A percentile compares a stretch with the other conserved stretches of the same genome.
Evolutionary conservation across 2,329 filamentous ascomycete species (phyloP).

Genomic region (Trichoderma arundinaceum): DNA sequence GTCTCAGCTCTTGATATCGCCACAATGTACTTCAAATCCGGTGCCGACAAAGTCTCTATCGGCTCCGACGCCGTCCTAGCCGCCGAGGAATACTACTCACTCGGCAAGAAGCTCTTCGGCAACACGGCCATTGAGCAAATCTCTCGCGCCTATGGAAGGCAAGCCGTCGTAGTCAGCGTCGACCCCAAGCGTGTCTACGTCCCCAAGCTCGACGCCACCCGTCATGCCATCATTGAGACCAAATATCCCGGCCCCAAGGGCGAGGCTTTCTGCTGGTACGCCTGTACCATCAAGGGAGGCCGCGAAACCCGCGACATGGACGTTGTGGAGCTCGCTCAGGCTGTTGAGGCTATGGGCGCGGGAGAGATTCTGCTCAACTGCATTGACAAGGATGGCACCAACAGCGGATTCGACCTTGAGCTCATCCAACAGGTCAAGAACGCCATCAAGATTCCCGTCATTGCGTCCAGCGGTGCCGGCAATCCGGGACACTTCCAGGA

Average conservation of each 20-base stretch:
- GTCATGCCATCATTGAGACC: constrained; percentile 76
- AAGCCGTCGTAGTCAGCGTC: constrained; percentile 94
- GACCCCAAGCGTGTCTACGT: constrained; percentile 94
- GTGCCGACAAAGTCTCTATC: constrained; percentile 97
- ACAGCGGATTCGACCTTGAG: constrained; percentile 92
- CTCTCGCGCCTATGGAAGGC: constrained; percentile 88
- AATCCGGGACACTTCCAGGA: constrained; percentile 86
- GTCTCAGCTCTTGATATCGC: constrained; percentile 93
- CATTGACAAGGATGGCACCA: constrained; percentile 96
- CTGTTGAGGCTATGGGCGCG: constrained; percentile 93
- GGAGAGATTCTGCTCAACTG: constrained; percentile 96
- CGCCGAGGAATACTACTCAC: constrained; percentile 85
- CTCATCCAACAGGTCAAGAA: constrained; percentile 86
- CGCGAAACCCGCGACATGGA: constrained; percentile 93
- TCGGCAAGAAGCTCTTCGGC: constrained; percentile 71
- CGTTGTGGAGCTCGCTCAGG: constrained; percentile 83
- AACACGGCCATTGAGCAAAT: constrained; percentile 96
- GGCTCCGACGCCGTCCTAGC: constrained; percentile 93
- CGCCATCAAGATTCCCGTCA: constrained; percentile 89
- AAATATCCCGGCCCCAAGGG: constrained; percentile 72
- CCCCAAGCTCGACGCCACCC: constrained; percentile 69
- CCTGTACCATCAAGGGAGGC: constrained; percentile 95
- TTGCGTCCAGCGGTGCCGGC: constrained; percentile 91
- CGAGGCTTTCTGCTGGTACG: constrained; percentile 91
- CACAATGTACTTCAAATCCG: constrained; percentile 95